Evolutionary conservation across 2,329 filamentous ascomycete species (phyloP).

Genomic region (Colletotrichum magnum): DNA sequence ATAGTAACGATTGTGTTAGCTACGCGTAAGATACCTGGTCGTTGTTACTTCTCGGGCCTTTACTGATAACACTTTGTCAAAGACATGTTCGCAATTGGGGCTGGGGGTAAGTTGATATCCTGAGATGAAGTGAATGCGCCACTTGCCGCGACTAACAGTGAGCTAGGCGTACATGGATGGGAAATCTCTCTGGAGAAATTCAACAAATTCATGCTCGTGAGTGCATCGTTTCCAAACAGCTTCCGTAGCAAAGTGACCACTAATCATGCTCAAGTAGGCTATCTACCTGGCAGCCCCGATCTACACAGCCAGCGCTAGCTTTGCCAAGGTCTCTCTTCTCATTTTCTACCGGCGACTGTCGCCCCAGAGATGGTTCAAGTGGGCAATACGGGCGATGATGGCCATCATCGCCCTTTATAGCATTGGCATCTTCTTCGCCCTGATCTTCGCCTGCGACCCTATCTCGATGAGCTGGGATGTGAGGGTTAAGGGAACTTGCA

Average conservation of each 20-base stretch:
- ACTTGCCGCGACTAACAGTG: too few relatives aligned
- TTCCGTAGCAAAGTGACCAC: too few relatives aligned
- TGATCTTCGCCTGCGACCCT: slow-evolving; percentile 55
- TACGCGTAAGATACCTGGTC: slow-evolving; percentile 6
- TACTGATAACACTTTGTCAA: not conserved
- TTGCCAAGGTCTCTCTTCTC: slow-evolving; percentile 55
- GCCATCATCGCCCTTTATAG: slow-evolving; percentile 50
- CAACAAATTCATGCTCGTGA: slow-evolving; percentile 46
- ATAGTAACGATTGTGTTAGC: slow-evolving; percentile 24
- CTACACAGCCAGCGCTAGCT: slow-evolving; percentile 51
- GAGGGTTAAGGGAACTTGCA: slow-evolving; percentile 53
- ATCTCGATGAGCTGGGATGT: slow-evolving; percentile 51
- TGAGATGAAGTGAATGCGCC: too few relatives aligned
- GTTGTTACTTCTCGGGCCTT: not conserved
- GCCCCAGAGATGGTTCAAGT: slow-evolving; percentile 51
- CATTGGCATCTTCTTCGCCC: slow-evolving; percentile 51
- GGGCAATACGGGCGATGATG: slow-evolving; percentile 47
- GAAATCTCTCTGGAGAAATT: slow-evolving; percentile 48
- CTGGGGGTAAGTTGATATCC: slow-evolving; percentile 40
- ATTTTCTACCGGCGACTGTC: slow-evolving; percentile 55
- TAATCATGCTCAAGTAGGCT: slow-evolving; percentile 39
- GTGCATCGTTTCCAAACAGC: not conserved
- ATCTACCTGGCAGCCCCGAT: slow-evolving; percentile 48
- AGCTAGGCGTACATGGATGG: slow-evolving; percentile 46
- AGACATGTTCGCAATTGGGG: slow-evolving; percentile 48